Base-by-base conservation (phyloP, 148 eudicot genomes). In the Camellia sinensis region DNA sequence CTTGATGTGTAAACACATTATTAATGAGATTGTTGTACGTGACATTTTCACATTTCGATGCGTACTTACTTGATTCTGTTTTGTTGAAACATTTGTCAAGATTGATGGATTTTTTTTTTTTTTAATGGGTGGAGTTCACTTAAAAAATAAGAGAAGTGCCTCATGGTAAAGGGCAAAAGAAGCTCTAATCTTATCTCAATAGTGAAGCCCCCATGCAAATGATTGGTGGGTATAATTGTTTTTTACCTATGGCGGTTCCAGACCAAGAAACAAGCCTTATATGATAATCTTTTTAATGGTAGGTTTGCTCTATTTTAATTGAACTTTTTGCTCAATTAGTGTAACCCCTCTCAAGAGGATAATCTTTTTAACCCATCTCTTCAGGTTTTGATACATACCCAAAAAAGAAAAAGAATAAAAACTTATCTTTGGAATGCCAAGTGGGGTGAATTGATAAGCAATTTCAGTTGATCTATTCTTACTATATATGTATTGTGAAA, bases 381-480 rank as follows among this genome's bases (percentile, higher is more conserved):
- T 43, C 37, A 14, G 59, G 44, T 63, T 7, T 17, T 21, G 69
- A 40, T 11, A 19, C 17, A 6, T 11, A 8, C 7, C 37, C 17
- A 52, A 52, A 10, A 73, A 18, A 71, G 44, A 50, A 62, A 21
- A 70, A 76, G 69, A 83, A 74, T 54, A 68, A 13, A 80, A 69
- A 41, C 37, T 62, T 71, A 64, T 83, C 63, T 73, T 22, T 77
- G 57, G 45, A 44, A 63, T 52, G 79, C 54, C 66, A 71, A 67
- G 73, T 53, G 79, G 73, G 11, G 0, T 41, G 78, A 67, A 53
- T 62, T 85, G 83, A 85, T 72, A 80, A 71, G 81, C 40, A 50
- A 82, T 79, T 46, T 12, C 50, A 66, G 76, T 70, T 29, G 37
- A 29, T 79, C 52, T 48, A 59, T 54, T 73, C 64, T 21, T 54